These are phyloP conservation scores for Astragalus membranaceus DNA, from an alignment of 306 rosid species.

Conservation along the genomic window DNA sequence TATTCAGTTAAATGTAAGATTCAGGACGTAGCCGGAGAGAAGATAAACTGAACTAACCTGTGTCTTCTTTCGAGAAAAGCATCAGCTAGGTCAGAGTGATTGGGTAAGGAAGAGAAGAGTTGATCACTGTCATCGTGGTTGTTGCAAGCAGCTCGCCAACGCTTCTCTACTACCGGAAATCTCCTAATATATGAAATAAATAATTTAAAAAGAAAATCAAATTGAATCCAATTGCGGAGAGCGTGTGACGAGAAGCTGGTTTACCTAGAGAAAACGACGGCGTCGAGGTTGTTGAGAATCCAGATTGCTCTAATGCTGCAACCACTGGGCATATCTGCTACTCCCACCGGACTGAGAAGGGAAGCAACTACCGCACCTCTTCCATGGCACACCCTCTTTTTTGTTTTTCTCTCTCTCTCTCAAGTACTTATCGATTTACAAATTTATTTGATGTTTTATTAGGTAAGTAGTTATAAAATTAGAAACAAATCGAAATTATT, in stretches of 20 bases:
- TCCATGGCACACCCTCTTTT: not conserved
- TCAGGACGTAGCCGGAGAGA: too few relatives aligned
- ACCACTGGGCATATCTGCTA: conserved; percentile 53
- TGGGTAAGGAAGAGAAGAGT: conserved; percentile 41
- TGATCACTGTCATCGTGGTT: conserved; percentile 24
- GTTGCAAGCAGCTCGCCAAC: conserved; percentile 70
- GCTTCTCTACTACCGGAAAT: conserved; percentile 89
- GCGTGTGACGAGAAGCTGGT: not conserved
- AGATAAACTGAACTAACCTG: conserved; percentile 31
- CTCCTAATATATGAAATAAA: conserved; percentile 36
- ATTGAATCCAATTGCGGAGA: not conserved
- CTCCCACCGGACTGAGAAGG: not conserved
- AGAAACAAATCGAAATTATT: too few relatives aligned
- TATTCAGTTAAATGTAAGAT: not conserved
- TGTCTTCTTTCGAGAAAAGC: conserved; percentile 60
- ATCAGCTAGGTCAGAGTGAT: conserved; percentile 57
- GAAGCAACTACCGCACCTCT: not conserved
- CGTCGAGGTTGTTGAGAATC: conserved; percentile 81
- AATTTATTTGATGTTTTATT: too few relatives aligned
- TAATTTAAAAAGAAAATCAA: not conserved
- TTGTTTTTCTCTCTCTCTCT: too few relatives aligned
- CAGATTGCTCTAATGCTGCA: conserved; percentile 89
- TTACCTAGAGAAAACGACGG: conserved; percentile 77
- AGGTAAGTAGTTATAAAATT: too few relatives aligned
- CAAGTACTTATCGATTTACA: too few relatives aligned